These are phyloP conservation scores for Talaromyces atroroseus DNA, from an alignment of 2,329 filamentous ascomycete species.

Conservation along the genomic window DNA sequence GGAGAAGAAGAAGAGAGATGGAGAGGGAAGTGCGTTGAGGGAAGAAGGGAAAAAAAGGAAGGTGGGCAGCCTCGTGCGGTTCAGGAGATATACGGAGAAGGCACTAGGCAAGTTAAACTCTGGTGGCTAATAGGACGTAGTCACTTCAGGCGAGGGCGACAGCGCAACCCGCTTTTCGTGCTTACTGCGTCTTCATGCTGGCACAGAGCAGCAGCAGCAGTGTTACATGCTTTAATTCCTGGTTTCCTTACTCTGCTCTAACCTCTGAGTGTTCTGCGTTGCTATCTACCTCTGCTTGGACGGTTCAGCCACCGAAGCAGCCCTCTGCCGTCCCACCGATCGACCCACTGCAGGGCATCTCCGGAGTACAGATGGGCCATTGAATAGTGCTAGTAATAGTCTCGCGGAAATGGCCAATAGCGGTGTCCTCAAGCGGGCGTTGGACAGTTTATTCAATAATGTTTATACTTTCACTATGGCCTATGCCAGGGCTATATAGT, in stretches of 20 bases:
- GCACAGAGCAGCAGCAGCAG: too few relatives aligned
- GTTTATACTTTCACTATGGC: too few relatives aligned
- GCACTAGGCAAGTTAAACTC: not conserved
- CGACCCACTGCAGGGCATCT: constrained; percentile 1
- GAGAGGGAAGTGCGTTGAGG: not conserved
- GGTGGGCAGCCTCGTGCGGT: not conserved
- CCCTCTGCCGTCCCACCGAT: not conserved
- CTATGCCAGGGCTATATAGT: too few relatives aligned
- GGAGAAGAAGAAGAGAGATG: not conserved
- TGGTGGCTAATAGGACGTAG: constrained; percentile 3
- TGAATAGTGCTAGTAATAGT: not conserved
- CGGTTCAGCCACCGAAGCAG: not conserved
- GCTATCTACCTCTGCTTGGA: not conserved
- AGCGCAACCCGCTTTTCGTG: constrained; percentile 1
- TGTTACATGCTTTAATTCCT: too few relatives aligned
- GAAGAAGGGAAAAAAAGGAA: too few relatives aligned
- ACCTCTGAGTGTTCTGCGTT: too few relatives aligned
- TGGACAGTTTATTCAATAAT: too few relatives aligned
- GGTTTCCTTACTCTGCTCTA: too few relatives aligned
- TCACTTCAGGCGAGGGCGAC: too few relatives aligned
- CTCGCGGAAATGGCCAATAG: not conserved
- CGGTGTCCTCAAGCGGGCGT: not conserved
- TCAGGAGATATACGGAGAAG: not conserved
- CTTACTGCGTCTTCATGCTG: too few relatives aligned
- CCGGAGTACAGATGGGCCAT: not conserved